phyloP scores from a whole-genome alignment of 768 basidiomycete species.

The Solioccasus polychromus region DNA sequence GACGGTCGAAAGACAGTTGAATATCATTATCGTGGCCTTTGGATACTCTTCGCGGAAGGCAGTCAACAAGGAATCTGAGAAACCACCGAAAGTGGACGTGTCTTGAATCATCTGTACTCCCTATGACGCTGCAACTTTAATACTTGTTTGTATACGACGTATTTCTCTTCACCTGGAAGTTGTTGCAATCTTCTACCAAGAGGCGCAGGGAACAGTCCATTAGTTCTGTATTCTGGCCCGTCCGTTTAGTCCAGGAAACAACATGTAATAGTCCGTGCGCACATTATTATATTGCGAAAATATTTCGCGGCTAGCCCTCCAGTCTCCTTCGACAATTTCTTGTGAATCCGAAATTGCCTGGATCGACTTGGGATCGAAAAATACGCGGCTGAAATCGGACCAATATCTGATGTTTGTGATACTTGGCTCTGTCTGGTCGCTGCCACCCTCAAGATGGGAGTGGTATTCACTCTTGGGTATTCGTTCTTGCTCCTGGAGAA shows the following conservation, averaged over 20 bases:
- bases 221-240: slow-evolving; percentile 53
- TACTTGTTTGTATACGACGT: neutral
- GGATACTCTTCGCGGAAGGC: slow-evolving; percentile 65
- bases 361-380: slow-evolving; percentile 61
- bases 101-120: slow-evolving; percentile 71
- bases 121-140: slow-evolving; percentile 35
- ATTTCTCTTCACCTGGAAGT: slow-evolving; percentile 52
- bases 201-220: slow-evolving; percentile 68
- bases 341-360: slow-evolving; percentile 60
- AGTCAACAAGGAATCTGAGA: slow-evolving; percentile 55
- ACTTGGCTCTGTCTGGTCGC: slow-evolving; percentile 7
- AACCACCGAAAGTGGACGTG: slow-evolving; percentile 60
- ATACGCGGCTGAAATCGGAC: slow-evolving; percentile 52
- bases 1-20: slow-evolving; percentile 62
- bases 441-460: slow-evolving; percentile 28
- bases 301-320: slow-evolving; percentile 49
- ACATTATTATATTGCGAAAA: slow-evolving; percentile 60
- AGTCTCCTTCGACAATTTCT: slow-evolving; percentile 51
- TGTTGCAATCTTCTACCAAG: slow-evolving; percentile 74
- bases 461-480: slow-evolving; percentile 60
- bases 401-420: slow-evolving; percentile 41
- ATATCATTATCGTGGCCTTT: slow-evolving; percentile 56
- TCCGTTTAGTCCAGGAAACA: neutral
- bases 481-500: slow-evolving; percentile 50
- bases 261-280: slow-evolving; percentile 11